Evolutionary conservation across 75 land plant genomes (phyloP).

Genomic region (Cunninghamia lanceolata): DNA sequence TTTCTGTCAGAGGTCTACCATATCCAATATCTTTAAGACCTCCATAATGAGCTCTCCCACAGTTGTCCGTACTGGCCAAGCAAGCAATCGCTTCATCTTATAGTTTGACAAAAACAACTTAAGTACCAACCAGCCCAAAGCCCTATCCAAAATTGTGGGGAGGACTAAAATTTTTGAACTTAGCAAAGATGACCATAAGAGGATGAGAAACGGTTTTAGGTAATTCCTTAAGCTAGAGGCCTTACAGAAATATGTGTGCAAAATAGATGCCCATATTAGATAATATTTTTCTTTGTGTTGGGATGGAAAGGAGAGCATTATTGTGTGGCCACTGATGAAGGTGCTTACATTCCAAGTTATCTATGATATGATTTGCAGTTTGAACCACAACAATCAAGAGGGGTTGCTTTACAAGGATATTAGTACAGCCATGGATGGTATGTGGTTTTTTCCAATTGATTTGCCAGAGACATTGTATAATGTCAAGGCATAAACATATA

Average conservation of each 20-base stretch:
- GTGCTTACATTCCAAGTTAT: background rate
- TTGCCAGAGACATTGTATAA: conserved; percentile 28
- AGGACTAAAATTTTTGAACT: background rate
- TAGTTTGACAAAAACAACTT: conserved; percentile 39
- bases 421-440: conserved; percentile 9
- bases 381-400: background rate
- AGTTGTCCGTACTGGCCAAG: conserved; percentile 28
- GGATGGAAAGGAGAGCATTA: background rate
- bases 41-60: conserved; percentile 18
- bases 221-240: conserved; percentile 21
- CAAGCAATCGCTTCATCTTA: conserved; percentile 49
- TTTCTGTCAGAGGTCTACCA: too few relatives aligned
- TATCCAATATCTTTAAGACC: conserved; percentile 59
- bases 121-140: conserved; percentile 15
- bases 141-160: background rate
- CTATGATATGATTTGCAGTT: background rate
- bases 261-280: background rate
- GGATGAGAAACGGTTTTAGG: conserved; percentile 1
- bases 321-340: background rate
- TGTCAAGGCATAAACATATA: too few relatives aligned
- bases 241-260: conserved; percentile 11
- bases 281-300: background rate
- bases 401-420: background rate
- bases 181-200: background rate
- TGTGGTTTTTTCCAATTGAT: conserved; percentile 20